phyloP scores from a whole-genome alignment of 176 grass and related monocot species.

The Musa beccarii region DNA sequence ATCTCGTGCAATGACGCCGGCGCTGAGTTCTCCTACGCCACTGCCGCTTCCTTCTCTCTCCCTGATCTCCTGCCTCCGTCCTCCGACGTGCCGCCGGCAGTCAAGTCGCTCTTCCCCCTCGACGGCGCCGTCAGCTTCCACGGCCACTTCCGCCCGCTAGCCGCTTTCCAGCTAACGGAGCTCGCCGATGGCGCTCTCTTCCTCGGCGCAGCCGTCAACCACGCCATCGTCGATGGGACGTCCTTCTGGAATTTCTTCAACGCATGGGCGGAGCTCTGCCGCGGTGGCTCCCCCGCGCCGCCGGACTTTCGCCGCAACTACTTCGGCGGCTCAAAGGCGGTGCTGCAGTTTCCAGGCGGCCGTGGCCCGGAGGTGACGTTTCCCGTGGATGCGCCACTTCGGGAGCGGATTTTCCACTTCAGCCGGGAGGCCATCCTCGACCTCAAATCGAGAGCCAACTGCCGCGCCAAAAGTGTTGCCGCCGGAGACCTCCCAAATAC shows the following conservation, averaged over 20 bases:
- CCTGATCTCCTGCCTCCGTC: slow-evolving; percentile 1
- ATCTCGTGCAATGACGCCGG: slow-evolving; percentile 6
- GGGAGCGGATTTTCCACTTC: slow-evolving; percentile 15
- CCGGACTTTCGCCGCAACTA: slow-evolving; percentile 14
- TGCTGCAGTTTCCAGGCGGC: neutral
- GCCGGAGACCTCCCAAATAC: neutral
- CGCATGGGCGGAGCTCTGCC: slow-evolving; percentile 10
- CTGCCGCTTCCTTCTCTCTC: neutral
- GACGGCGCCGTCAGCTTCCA: slow-evolving; percentile 18
- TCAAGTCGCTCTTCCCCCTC: slow-evolving; percentile 11
- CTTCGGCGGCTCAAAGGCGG: slow-evolving; percentile 7
- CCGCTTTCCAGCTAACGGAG: slow-evolving; percentile 13
- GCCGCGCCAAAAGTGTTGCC: neutral
- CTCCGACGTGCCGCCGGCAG: slow-evolving; percentile 1
- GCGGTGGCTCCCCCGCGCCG: neutral
- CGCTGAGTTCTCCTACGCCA: neutral
- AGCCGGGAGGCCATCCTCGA: slow-evolving; percentile 1
- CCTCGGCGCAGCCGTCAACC: neutral
- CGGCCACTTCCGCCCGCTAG: slow-evolving; percentile 14
- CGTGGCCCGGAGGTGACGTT: slow-evolving; percentile 3
- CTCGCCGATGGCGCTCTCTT: slow-evolving; percentile 11
- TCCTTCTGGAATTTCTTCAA: slow-evolving; percentile 22
- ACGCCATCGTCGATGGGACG: slow-evolving; percentile 9
- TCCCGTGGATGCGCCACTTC: neutral
- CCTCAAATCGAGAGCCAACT: slow-evolving; percentile 3